phyloP scores from a whole-genome alignment of 2,329 filamentous ascomycete species.

The Dactylellina drechsleri region DNA sequence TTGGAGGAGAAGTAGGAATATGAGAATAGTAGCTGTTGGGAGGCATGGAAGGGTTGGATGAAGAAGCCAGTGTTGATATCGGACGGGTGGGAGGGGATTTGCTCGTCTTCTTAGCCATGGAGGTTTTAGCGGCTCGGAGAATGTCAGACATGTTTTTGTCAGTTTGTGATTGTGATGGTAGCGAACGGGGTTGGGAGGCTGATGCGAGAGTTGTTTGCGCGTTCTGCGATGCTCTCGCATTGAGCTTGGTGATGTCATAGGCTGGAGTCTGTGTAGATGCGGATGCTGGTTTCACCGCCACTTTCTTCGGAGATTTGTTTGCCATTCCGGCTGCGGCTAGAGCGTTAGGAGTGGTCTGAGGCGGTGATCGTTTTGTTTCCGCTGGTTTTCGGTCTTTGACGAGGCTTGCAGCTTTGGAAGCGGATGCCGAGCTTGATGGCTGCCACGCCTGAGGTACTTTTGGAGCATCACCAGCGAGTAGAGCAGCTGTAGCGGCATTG shows the following conservation, averaged over 20 bases:
- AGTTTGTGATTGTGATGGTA: conserved; percentile 28
- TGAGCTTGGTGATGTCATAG: conserved; percentile 52
- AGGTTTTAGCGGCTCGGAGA: conserved; percentile 41
- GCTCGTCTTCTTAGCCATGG: conserved; percentile 43
- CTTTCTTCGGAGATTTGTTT: conserved; percentile 27
- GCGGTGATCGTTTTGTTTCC: conserved; percentile 24
- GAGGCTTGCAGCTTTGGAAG: conserved; percentile 31
- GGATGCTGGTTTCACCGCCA: conserved; percentile 12
- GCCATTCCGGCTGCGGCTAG: conserved; percentile 44
- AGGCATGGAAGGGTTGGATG: conserved; percentile 25
- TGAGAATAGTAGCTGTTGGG: conserved; percentile 42
- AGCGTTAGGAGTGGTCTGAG: conserved; percentile 34
- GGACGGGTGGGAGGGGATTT: conserved; percentile 35
- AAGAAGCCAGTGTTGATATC: conserved; percentile 1
- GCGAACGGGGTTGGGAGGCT: conserved; percentile 20
- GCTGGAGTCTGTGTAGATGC: conserved; percentile 32
- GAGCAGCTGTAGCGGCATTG: conserved; percentile 32
- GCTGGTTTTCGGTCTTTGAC: conserved; percentile 25
- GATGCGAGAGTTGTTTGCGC: conserved; percentile 45
- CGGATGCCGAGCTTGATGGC: conserved; percentile 38
- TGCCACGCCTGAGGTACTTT: conserved; percentile 42
- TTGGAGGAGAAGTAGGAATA: conserved; percentile 43
- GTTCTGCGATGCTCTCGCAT: conserved; percentile 45
- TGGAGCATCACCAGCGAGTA: conserved; percentile 34
- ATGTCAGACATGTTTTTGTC: conserved; percentile 46